A percentile compares a stretch with the other conserved stretches of the same genome.
phyloP scores from a whole-genome alignment of 2,329 filamentous ascomycete genomes.

The Monilinia fructicola region DNA sequence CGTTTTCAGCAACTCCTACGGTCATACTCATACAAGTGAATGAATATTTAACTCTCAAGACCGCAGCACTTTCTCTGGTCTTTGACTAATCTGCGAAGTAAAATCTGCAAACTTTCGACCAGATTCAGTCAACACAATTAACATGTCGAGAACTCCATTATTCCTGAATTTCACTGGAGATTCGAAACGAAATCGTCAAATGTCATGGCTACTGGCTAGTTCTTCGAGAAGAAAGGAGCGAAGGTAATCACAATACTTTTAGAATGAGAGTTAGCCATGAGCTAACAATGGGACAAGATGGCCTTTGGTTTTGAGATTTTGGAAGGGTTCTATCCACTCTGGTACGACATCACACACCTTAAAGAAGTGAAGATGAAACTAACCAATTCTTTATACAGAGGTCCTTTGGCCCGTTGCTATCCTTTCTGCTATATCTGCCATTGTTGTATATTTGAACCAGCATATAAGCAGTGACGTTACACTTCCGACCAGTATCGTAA shows the following conservation, averaged over 20 bases:
- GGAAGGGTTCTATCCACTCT: conserved; percentile 62
- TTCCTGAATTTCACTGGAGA: conserved; percentile 30
- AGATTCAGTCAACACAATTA: conserved; percentile 13
- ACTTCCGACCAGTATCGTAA: conserved; percentile 57
- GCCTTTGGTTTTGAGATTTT: conserved; percentile 63
- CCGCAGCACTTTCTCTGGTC: neutral
- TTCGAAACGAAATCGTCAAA: conserved; percentile 25
- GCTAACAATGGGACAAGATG: conserved; percentile 46
- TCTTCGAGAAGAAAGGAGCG: conserved; percentile 38
- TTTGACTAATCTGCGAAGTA: neutral
- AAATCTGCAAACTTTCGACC: neutral
- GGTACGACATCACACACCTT: conserved; percentile 25
- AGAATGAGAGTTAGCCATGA: neutral
- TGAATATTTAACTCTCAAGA: conserved; percentile 11
- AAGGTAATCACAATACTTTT: conserved; percentile 29
- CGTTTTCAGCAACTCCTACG: conserved; percentile 5
- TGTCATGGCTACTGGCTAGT: conserved; percentile 35
- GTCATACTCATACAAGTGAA: conserved; percentile 4
- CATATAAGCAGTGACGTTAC: conserved; percentile 51
- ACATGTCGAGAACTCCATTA: conserved; percentile 32
- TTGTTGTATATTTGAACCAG: conserved; percentile 58
- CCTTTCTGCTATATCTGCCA: conserved; percentile 57
- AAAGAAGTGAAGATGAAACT: neutral
- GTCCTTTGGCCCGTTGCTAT: conserved; percentile 57
- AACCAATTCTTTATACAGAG: conserved; percentile 38